phyloP scores from a whole-genome alignment of 176 grass and related monocot genomes.

The Dendrocalamus sinicus region DNA sequence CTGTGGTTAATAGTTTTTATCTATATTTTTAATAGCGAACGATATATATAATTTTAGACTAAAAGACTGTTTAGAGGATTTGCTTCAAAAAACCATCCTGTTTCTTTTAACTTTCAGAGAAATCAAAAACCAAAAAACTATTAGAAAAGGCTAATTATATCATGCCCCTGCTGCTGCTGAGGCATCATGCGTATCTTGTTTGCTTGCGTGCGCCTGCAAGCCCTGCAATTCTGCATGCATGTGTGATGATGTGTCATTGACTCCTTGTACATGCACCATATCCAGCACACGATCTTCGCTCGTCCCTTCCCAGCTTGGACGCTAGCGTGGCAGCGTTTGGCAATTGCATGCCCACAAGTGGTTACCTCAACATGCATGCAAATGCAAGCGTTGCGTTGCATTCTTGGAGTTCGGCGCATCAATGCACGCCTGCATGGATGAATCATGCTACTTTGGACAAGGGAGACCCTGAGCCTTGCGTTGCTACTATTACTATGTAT shows the following conservation, averaged over 20 bases:
- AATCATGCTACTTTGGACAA: background rate
- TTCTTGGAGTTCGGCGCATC: background rate
- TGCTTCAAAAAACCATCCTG: no score
- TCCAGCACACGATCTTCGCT: slow-evolving; percentile 42
- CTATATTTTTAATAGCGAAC: no score
- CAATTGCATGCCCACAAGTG: background rate
- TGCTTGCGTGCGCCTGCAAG: background rate
- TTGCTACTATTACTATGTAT: background rate
- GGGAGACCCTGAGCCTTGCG: background rate
- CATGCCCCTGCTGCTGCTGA: background rate
- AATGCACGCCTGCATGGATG: background rate
- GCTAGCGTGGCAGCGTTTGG: background rate
- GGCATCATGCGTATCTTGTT: background rate
- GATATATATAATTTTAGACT: no score
- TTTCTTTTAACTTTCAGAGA: no score
- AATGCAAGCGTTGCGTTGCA: background rate
- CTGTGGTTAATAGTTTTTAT: no score
- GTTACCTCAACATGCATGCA: background rate
- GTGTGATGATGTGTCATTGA: slow-evolving; percentile 17
- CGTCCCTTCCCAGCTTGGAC: slow-evolving; percentile 35
- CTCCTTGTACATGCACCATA: slow-evolving; percentile 41
- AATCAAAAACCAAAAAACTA: no score
- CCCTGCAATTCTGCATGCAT: background rate
- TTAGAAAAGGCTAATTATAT: no score
- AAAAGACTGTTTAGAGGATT: no score